Percentiles rank a stretch among this genome's conserved stretches.
These are phyloP conservation scores for Angomonas ambiguus DNA, from an alignment of 208 protist species.

Conservation along the genomic window DNA sequence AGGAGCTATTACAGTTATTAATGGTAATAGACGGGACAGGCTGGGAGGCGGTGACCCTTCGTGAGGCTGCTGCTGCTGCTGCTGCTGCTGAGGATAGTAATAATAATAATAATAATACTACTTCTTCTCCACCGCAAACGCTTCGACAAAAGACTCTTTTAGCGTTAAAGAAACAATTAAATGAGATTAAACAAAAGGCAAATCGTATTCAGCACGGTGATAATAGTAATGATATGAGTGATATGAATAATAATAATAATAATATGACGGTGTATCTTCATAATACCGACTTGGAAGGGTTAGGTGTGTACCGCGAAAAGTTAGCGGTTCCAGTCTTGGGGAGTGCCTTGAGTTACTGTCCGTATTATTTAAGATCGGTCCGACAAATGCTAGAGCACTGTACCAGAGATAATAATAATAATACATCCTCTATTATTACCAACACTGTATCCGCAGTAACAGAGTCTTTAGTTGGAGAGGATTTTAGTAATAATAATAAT, in stretches of 20 bases:
- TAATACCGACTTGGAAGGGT: not conserved
- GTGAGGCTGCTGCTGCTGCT: not conserved
- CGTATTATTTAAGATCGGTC: constrained; percentile 48
- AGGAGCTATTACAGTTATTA: constrained; percentile 42
- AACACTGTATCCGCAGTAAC: too few relatives aligned
- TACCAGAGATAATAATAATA: too few relatives aligned
- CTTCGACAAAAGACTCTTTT: not conserved
- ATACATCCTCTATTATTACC: too few relatives aligned
- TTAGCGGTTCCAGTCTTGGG: constrained; percentile 50
- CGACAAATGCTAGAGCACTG: constrained; percentile 32
- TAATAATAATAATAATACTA: constrained; percentile 12
- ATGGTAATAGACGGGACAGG: constrained; percentile 48
- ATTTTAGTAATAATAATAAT: too few relatives aligned
- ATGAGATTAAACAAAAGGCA: not conserved
- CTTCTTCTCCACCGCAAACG: not conserved
- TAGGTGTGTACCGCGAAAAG: constrained; percentile 17
- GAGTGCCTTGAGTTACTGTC: constrained; percentile 34
- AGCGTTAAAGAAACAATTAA: not conserved
- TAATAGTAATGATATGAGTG: not conserved
- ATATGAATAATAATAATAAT: not conserved
- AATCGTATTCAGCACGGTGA: not conserved
- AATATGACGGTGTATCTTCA: too few relatives aligned
- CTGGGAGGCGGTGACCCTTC: constrained; percentile 27
- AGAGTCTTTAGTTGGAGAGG: too few relatives aligned
- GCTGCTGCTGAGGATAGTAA: constrained; percentile 4